Percentiles rank a stretch among this genome's conserved stretches.
phyloP scores from a whole-genome alignment of 164 flowering plant genomes.

The Berberis vulgaris region DNA sequence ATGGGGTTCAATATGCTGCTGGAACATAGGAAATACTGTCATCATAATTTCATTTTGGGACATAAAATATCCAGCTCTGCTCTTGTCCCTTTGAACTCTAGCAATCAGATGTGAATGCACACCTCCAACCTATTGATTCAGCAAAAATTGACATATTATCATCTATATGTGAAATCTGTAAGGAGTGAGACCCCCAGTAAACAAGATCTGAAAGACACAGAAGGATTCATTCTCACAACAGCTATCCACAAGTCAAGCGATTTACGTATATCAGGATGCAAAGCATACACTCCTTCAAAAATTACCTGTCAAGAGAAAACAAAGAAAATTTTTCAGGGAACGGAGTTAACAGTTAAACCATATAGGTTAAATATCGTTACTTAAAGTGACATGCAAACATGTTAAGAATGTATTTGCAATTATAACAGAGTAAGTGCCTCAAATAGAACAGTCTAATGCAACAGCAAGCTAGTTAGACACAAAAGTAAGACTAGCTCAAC shows the following conservation, averaged over 20 bases:
- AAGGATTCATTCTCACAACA: slow-evolving; percentile 58
- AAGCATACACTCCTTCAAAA: slow-evolving; percentile 96
- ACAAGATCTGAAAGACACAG: slow-evolving; percentile 7
- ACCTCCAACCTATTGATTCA: slow-evolving; percentile 78
- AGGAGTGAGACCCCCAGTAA: slow-evolving; percentile 3
- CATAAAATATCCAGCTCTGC: slow-evolving; percentile 62
- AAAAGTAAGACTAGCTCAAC: too few relatives aligned
- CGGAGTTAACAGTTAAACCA: background rate
- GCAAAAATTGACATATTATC: too few relatives aligned
- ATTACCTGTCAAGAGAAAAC: slow-evolving; percentile 47
- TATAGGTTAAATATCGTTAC: background rate
- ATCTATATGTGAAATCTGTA: background rate
- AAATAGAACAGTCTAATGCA: too few relatives aligned
- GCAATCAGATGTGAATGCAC: slow-evolving; percentile 97
- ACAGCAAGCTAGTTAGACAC: too few relatives aligned
- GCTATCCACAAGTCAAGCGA: slow-evolving; percentile 96
- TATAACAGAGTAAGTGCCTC: too few relatives aligned
- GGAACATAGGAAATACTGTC: slow-evolving; percentile 96
- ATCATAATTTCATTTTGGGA: slow-evolving; percentile 93
- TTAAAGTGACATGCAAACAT: background rate
- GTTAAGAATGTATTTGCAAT: too few relatives aligned
- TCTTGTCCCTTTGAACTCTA: slow-evolving; percentile 96
- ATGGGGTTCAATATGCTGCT: slow-evolving; percentile 96
- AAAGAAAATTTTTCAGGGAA: background rate
- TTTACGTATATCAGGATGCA: slow-evolving; percentile 86